Percentiles rank a stretch among this genome's conserved stretches.
phyloP scores from a whole-genome alignment of 164 flowering plant species.

The Magnolia changhungtana region DNA sequence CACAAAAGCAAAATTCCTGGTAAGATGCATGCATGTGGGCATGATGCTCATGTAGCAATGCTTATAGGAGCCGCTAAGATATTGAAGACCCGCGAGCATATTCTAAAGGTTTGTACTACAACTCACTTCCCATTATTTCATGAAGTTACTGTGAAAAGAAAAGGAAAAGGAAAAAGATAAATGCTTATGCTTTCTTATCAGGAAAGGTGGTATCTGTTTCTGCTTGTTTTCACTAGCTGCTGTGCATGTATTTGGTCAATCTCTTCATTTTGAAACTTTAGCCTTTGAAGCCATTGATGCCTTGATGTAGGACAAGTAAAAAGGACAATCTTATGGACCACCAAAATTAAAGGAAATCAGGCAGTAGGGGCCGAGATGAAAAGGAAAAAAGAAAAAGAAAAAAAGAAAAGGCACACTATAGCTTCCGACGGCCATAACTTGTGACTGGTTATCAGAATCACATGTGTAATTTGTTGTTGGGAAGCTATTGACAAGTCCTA shows the following conservation, averaged over 20 bases:
- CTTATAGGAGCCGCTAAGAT: conserved; percentile 88
- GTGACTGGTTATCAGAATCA: no score
- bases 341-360: no score
- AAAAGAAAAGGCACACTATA: no score
- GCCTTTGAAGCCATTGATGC: not conserved
- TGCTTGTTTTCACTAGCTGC: not conserved
- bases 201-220: not conserved
- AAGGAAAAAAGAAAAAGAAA: no score
- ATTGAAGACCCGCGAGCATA: conserved; percentile 54
- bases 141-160: not conserved
- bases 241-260: not conserved
- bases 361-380: no score
- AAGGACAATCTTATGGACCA: no score
- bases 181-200: not conserved
- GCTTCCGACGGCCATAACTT: no score
- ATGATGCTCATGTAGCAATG: conserved; percentile 94
- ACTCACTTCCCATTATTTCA: not conserved
- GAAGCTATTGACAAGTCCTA: no score
- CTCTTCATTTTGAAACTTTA: not conserved
- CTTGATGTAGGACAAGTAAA: not conserved
- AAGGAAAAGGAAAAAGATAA: not conserved
- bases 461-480: no score
- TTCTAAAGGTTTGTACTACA: conserved; percentile 43
- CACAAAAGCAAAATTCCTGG: conserved; percentile 74
- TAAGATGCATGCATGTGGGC: conserved; percentile 98